Percentiles rank a stretch among this genome's conserved stretches.
These are phyloP conservation scores for Bipolaris bicolor DNA, from an alignment of 2,329 filamentous ascomycete genomes.

Conservation along the genomic window DNA sequence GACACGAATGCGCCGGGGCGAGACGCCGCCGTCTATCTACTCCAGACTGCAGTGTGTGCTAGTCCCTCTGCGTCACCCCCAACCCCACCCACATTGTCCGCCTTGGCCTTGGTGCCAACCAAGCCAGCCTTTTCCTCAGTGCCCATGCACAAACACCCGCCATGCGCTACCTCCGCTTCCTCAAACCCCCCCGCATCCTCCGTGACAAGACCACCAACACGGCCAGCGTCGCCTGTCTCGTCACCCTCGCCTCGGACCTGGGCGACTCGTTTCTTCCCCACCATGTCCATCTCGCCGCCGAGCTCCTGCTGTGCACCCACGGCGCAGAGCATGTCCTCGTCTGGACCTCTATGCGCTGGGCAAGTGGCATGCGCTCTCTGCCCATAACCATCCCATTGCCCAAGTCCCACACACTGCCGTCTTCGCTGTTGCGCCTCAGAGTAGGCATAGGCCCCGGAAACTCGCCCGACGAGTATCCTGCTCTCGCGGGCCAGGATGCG, in stretches of 20 bases:
- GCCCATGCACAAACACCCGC: not conserved
- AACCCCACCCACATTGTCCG: not conserved
- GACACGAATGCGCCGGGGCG: not conserved
- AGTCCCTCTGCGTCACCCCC: not conserved
- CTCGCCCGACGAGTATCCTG: constrained; percentile 37
- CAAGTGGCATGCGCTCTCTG: constrained; percentile 52
- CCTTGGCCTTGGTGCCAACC: no score
- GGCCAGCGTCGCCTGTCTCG: constrained; percentile 44
- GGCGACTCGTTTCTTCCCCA: constrained; percentile 67
- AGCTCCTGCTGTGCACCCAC: constrained; percentile 39
- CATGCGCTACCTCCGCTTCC: constrained; percentile 68
- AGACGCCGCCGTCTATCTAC: not conserved
- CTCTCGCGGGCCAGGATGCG: constrained; percentile 34
- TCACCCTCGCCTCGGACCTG: constrained; percentile 72
- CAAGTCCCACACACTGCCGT: constrained; percentile 45
- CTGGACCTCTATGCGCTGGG: constrained; percentile 54
- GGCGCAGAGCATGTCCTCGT: constrained; percentile 47
- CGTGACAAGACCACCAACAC: constrained; percentile 39
- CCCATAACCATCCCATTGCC: constrained; percentile 52
- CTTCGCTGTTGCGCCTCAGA: constrained; percentile 49
- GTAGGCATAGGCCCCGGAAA: constrained; percentile 44
- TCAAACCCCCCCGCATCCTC: constrained; percentile 65
- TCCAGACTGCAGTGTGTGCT: no score
- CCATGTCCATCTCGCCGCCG: constrained; percentile 53
- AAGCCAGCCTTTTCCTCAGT: no score